Evolutionary conservation across 179 eudicot species (phyloP), one percentile per base, ranked within the genome.

Genomic region (Spinacia oleracea): DNA sequence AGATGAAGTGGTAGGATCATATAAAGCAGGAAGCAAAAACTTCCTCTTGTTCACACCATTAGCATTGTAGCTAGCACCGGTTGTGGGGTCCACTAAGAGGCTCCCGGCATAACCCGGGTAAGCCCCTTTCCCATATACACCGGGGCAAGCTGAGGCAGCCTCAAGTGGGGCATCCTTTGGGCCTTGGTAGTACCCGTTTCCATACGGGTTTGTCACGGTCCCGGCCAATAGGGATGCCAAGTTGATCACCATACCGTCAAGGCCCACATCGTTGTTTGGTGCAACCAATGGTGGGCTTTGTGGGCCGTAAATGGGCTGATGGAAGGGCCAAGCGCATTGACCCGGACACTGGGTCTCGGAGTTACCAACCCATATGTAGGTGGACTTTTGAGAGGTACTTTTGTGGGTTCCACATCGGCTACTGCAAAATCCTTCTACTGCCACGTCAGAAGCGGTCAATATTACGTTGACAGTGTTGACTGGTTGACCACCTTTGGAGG

Each of bases 251-350:
- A 84, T 82, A 9, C 87, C 89, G 6, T 86, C 89, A 9, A 82
- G 3, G 34, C 89, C 89, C 29, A 86, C 87, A 14, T 86, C 87
- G 25, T 53, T 60, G 53, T 86, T 86, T 18, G 89, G 87, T 2
- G 86, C 81, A 6, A 79, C 84, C 32, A 86, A 34, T 15, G 89
- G 85, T 23, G 85, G 85, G 85, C 78, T 70, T 21, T 86, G 87
- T 42, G 89, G 89, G 45, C 87, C 89, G 85, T 86, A 86, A 1
- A 84, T 84, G 78, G 89, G 89, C 85, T 86, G 88, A 73, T 86
- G 85, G 65, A 86, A 86, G 15, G 88, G 88, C 88, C 88, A 85
- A 0, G 86, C 86, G 51, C 88, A 86, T 27, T 86, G 88, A 9
- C 89, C 89, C 14, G 89, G 89, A 27, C 89, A 86, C 9, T 86